A percentile compares a stretch with the other conserved stretches of the same genome.
These are phyloP conservation scores for Aspergillus bombycis DNA, from an alignment of 2,329 filamentous ascomycete species.

Conservation along the genomic window DNA sequence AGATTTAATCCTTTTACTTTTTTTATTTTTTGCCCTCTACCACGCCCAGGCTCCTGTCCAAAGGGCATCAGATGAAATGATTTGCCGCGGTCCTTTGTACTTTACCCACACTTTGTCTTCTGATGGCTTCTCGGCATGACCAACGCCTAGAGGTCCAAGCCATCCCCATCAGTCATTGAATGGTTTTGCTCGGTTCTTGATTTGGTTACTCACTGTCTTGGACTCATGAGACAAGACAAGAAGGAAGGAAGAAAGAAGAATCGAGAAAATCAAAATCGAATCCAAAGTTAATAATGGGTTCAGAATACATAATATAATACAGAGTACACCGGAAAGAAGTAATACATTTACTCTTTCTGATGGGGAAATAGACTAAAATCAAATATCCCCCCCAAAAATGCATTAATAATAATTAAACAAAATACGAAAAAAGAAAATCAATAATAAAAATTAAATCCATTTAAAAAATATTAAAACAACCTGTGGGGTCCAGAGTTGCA, in stretches of 20 bases:
- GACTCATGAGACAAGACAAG: neutral
- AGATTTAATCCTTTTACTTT: constrained; percentile 10
- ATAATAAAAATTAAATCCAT: neutral
- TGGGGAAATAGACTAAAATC: constrained; percentile 3
- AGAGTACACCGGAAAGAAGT: neutral
- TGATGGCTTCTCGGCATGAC: constrained; percentile 16
- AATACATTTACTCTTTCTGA: neutral
- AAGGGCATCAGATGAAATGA: constrained; percentile 13
- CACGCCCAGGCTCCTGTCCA: neutral
- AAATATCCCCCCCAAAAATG: constrained; percentile 10
- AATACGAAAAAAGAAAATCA: constrained; percentile 15
- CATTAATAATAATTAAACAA: constrained; percentile 7
- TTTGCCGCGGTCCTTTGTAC: constrained; percentile 13
- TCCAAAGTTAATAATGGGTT: neutral
- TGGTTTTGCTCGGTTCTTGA: neutral
- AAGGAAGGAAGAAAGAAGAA: neutral
- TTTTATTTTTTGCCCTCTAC: constrained; percentile 1
- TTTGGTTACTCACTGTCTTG: neutral
- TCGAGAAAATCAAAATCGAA: neutral
- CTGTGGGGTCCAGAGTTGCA: constrained; percentile 25
- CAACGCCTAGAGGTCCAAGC: constrained; percentile 17
- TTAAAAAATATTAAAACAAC: constrained; percentile 16
- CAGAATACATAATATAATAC: neutral
- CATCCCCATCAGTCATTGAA: constrained; percentile 1
- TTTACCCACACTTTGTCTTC: constrained; percentile 10